Base-by-base conservation (phyloP, 2,329 filamentous ascomycete genomes). In the Ophiobolus disseminans region DNA sequence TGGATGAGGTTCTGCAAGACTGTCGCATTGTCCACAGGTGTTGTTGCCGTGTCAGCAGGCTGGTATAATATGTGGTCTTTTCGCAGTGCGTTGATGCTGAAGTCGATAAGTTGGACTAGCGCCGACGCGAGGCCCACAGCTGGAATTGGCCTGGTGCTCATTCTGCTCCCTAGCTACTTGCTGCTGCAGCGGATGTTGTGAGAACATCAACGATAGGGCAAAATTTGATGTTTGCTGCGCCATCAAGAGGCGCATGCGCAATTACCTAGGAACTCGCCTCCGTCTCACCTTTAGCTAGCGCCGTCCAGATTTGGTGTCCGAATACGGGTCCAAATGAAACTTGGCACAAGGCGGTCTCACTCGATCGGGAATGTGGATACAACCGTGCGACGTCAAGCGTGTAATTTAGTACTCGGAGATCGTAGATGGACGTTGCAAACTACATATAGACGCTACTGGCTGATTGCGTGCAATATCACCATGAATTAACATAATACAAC, bases 31-130 rank as follows among this genome's bases (percentile, higher is more conserved):
- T 64, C 57, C 3, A 61, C 49, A 9, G 36, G 23, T 3, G 57
- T 40, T 25, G 46, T 57, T 21, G 16, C 44, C 9, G 49, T 7
- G 22, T 57, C 53, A 31, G 30, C 41, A 10, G 62, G 56, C 21
- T 61, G 61, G 52, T 50, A 62, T 38, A 69, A 56, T 8, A 45
- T 17, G 32, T 66, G 58, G 30, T 68, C 56, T 36, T 65, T 63
- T 28, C 46, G 50, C 11, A 66, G 41, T 5, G 60, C 49, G 25
- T 61, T 61, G 46, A 62, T 57, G 8, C 56, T 45, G 35, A 67
- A 66, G 41, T 64, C 60, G 35, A 66, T 40, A 5, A 59, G 44
- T 21, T 65, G 63, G 16, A 66, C 38, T 3, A 63, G 45, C 17
- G 55, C 58, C 16, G 43, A 46, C 21, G 43, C 37, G n/a, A 46